Evolutionary conservation across 1,284 basidiomycete species (phyloP), one percentile per base, ranked within the genome.

Genomic region (Sparassis latifolia): DNA sequence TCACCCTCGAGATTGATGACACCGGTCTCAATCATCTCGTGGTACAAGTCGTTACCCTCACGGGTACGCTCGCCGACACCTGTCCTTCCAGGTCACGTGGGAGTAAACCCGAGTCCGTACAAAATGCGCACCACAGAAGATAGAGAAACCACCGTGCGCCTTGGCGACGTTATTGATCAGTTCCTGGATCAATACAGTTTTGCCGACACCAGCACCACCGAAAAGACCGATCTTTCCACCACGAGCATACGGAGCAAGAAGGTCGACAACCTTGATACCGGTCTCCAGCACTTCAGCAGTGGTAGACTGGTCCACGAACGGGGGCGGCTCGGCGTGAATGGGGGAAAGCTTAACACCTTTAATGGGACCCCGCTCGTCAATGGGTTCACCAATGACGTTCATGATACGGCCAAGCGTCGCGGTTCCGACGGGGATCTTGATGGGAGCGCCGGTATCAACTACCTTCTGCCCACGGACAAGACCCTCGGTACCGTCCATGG

Each of bases 121-220:
- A 20, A 20, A 7, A 7, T 27, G 20, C 40, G 58, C 70, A 91
- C 92, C 92, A 69, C 95, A 97, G 86, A 98, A 97, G 72, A 98
- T 97, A 48, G 96, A 99, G 89, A 97, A 97, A 94, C 96, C 96
- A 94, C 96, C 96, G 74, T 98, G 96, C 52, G 96, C 96, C 81
- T 98, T 99, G 69, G 96, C 96, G 70, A 99, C 94, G 81, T 99
- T 98, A 88, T 99, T 98, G 79, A 99, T 99, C 66, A 99, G 86
- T 73, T 98, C 95, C 73, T 94, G 92, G 74, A 98, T 98, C 72
- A 98, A 79, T 69, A 98, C 96, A 56, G 96, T 98, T 84, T 98
- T 98, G 65, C 96, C 96, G 79, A 99, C 96, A 90, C 96, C 96
- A 68, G 96, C 96, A 90, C 96, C 96, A 69, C 96, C 96, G 77